These are phyloP conservation scores for Calonectria naviculata DNA, from an alignment of 2,329 filamentous ascomycete genomes.

Conservation along the genomic window DNA sequence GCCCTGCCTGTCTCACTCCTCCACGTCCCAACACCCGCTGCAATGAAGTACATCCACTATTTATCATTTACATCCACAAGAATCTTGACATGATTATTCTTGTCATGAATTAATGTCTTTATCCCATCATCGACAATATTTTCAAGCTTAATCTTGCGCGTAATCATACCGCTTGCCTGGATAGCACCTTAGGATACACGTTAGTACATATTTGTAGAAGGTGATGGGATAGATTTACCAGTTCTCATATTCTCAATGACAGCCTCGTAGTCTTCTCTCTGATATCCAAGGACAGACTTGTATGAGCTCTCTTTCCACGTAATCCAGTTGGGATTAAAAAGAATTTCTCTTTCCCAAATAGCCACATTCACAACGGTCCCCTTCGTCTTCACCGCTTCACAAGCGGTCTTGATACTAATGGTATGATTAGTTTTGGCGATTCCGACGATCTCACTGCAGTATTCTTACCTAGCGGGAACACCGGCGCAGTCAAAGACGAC, in stretches of 20 bases:
- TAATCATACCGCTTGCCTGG: conserved; percentile 69
- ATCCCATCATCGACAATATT: conserved; percentile 68
- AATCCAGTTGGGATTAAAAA: conserved; percentile 42
- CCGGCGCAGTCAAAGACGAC: conserved; percentile 73
- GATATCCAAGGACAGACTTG: conserved; percentile 40
- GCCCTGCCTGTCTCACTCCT: neutral
- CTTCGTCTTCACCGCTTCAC: conserved; percentile 59
- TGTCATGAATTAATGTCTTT: conserved; percentile 66
- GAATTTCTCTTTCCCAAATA: conserved; percentile 64
- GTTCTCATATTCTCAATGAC: conserved; percentile 59
- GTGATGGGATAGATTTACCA: conserved; percentile 1
- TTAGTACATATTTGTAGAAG: conserved; percentile 3
- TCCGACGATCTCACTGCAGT: fast-evolving
- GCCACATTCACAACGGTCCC: conserved; percentile 74
- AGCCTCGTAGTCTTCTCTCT: conserved; percentile 60
- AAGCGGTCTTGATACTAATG: conserved; percentile 48
- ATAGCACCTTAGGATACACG: conserved; percentile 52
- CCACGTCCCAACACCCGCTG: neutral
- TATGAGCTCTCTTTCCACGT: conserved; percentile 39
- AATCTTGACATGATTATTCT: conserved; percentile 73
- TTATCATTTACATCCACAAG: conserved; percentile 57
- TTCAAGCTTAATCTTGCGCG: conserved; percentile 65
- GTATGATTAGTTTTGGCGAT: neutral
- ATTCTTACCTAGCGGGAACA: conserved; percentile 48
- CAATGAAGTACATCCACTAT: conserved; percentile 1